Evolutionary conservation across 208 protist genomes (phyloP).

Genomic region (Crithidia acanthocephali): DNA sequence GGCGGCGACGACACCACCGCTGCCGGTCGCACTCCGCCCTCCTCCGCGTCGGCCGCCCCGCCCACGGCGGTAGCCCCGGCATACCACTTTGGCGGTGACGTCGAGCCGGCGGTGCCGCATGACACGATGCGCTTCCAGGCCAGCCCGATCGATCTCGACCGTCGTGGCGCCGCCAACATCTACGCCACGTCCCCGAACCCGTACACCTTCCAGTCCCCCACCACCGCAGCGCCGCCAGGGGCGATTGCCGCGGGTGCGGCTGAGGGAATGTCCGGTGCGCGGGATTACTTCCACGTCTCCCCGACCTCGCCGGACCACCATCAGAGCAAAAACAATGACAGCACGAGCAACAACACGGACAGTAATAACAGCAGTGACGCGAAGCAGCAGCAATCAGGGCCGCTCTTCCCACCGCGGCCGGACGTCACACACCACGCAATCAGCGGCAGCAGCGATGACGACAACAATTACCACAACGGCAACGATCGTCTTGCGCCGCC

Average conservation of each 20-base stretch:
- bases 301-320: neutral
- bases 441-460: conserved; percentile 10
- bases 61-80: neutral
- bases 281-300: conserved; percentile 15
- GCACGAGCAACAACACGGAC: neutral
- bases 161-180: neutral
- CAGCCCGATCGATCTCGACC: conserved; percentile 8
- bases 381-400: neutral
- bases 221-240: neutral
- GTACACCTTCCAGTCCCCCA: neutral
- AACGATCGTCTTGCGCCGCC: no score
- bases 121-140: neutral
- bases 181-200: neutral
- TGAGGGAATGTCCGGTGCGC: neutral
- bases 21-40: neutral
- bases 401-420: neutral
- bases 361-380: neutral
- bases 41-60: neutral
- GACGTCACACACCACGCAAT: conserved; percentile 6
- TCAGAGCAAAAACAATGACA: neutral
- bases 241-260: neutral
- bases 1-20: neutral
- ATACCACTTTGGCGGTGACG: neutral
- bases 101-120: neutral
- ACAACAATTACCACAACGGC: neutral